Base-by-base conservation (phyloP, 1,139 yeast species). In the Fermentozyma sake region DNA sequence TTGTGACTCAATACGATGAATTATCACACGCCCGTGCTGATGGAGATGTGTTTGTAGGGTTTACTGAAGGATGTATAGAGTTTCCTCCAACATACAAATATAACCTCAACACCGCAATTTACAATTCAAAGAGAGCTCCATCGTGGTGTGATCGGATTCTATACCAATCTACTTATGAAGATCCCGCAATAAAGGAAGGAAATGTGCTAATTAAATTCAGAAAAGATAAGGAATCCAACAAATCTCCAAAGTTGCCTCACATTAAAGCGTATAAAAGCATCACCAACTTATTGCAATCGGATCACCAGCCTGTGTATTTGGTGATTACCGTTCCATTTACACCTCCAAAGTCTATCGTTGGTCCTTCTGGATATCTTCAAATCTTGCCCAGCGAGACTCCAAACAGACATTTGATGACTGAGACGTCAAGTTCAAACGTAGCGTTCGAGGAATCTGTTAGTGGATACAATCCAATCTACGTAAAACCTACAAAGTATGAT, bases 121-220 rank as follows among this genome's bases (percentile, higher is more conserved):
- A 72, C 50, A 72, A 75, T 38, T 29, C 52, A 4, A 79, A 76
- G 38, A 58, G 96, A 33, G 61, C 65, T 2, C 94, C 96, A 0
- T 80, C 95, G 3, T 87, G 95, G 95, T 86, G 96, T 52, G 96
- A 87, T 49, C 59, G 96, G 28, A 73, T 87, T 3, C 49, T 87
- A 24, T 84, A 61, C 44, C 71, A 73, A 33, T 51, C 66, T 1
- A 62, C 70, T 0, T 77, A 78, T 44, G 50, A 52, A 10, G 39
- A 37, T 12, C 26, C 29, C 9, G 22, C 9, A 3, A 6, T 23
- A 4, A 23, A 28, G 17, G 30, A 23, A 16, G 35, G 21, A 16
- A n/a, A 6, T 25, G 17, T 6, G 12, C 16, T 18, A 26, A 12
- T 21, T 5, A 13, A 18, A 12, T 30, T 28, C 10, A 28, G 32